Evolutionary conservation across 768 basidiomycete species (phyloP).

Genomic region (Lentinula raphanica): DNA sequence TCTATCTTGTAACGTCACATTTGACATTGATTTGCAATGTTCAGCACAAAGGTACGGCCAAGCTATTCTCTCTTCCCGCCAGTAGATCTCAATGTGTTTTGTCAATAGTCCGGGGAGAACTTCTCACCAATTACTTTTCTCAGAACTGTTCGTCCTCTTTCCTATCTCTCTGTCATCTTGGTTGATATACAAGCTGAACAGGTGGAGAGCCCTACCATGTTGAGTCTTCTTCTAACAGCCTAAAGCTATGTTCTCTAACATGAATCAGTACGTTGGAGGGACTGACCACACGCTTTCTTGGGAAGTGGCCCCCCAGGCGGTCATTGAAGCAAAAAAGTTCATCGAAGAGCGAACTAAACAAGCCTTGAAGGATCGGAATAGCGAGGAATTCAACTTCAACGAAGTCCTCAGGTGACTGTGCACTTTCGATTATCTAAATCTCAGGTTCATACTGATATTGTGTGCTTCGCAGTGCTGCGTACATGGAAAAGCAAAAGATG

Average conservation of each 20-base stretch:
- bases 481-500: conserved; percentile 85
- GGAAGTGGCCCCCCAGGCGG: conserved; percentile 50
- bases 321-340: conserved; percentile 49
- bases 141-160: conserved; percentile 60
- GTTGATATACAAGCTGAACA: conserved; percentile 20
- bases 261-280: conserved; percentile 66
- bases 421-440: neutral
- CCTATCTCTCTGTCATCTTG: neutral
- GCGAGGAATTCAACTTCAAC: conserved; percentile 48
- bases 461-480: conserved; percentile 50
- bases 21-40: conserved; percentile 6
- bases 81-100: conserved; percentile 3
- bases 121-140: conserved; percentile 80
- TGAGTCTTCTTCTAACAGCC: neutral
- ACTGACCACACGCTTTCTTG: conserved; percentile 70
- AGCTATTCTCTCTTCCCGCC: too few relatives aligned
- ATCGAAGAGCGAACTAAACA: conserved; percentile 51
- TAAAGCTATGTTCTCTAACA: neutral
- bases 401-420: conserved; percentile 68
- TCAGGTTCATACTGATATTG: neutral
- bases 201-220: conserved; percentile 72
- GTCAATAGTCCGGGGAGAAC: conserved; percentile 57
- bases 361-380: conserved; percentile 31
- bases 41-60: conserved; percentile 69
- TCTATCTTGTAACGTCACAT: neutral